Conservation (phyloP, 2,329 filamentous ascomycete genomes). For the Ceratocystis smalleyi region DNA sequence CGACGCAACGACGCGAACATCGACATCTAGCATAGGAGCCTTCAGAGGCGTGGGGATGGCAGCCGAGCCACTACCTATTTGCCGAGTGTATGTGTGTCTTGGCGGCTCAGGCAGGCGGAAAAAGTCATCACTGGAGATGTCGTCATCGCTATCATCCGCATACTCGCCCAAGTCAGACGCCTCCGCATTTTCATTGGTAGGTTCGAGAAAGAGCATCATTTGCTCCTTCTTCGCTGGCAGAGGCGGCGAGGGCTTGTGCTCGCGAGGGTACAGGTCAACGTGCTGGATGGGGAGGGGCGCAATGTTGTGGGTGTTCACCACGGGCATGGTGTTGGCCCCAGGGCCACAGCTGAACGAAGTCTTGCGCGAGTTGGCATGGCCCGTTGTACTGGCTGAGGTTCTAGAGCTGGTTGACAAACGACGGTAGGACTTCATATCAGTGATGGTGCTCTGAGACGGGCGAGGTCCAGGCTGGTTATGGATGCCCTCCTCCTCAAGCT, state of each 20-base stretch:
- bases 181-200: conserved; percentile 10
- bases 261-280: conserved; percentile 15
- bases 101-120: conserved; percentile 17
- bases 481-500: conserved; percentile 25
- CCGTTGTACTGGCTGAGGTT: conserved; percentile 10
- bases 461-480: conserved; percentile 4
- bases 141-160: conserved; percentile 19
- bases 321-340: not conserved
- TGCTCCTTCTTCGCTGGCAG: conserved; percentile 12
- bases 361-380: conserved; percentile 9
- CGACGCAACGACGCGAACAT: conserved; percentile 7
- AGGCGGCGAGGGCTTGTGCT: conserved; percentile 14
- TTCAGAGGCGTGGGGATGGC: conserved; percentile 11
- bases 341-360: conserved; percentile 11
- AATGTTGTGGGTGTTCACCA: not conserved
- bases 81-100: conserved; percentile 6
- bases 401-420: conserved; percentile 9
- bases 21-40: conserved; percentile 18
- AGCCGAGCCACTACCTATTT: conserved; percentile 2
- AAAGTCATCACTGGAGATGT: conserved; percentile 18
- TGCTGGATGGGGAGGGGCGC: not conserved
- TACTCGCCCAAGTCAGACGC: conserved; percentile 9
- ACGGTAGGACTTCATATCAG: not conserved
- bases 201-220: conserved; percentile 16
- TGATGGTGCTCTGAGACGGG: conserved; percentile 2